Evolutionary conservation across 148 eudicot genomes (phyloP).

Genomic region (Camellia granthamiana): DNA sequence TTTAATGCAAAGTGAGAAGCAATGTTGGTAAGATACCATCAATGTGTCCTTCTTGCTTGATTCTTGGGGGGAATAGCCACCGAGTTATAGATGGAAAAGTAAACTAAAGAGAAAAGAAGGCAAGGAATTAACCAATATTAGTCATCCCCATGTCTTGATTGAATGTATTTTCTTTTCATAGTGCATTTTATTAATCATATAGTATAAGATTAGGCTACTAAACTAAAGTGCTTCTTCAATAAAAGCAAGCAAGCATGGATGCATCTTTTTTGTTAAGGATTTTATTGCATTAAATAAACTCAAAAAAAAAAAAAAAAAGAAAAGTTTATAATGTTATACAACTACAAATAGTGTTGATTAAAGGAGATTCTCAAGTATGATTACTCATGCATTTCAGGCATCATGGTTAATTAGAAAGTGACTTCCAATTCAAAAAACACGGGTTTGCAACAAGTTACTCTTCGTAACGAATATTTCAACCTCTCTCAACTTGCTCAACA

Average conservation of each 20-base stretch:
- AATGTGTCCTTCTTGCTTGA: neutral
- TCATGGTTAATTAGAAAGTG: too few relatives aligned
- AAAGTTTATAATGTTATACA: neutral
- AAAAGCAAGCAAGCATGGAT: neutral
- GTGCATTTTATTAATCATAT: neutral
- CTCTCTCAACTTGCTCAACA: too few relatives aligned
- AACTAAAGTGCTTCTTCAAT: neutral
- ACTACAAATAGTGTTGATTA: neutral
- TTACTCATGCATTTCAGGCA: neutral
- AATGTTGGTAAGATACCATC: constrained; percentile 13
- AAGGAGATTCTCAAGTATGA: neutral
- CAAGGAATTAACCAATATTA: neutral
- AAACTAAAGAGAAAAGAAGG: constrained; percentile 1
- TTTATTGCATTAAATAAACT: neutral
- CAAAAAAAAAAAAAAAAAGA: neutral
- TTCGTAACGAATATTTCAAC: too few relatives aligned
- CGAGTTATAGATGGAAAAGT: neutral
- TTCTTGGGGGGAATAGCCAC: neutral
- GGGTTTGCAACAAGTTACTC: too few relatives aligned
- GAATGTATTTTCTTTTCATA: neutral
- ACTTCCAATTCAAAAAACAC: too few relatives aligned
- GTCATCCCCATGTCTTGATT: neutral
- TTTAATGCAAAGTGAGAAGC: constrained; percentile 10
- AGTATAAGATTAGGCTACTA: neutral
- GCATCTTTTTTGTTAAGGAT: neutral